Conservation (phyloP, 2,329 filamentous ascomycete species). For the Blumeriella jaapii region DNA sequence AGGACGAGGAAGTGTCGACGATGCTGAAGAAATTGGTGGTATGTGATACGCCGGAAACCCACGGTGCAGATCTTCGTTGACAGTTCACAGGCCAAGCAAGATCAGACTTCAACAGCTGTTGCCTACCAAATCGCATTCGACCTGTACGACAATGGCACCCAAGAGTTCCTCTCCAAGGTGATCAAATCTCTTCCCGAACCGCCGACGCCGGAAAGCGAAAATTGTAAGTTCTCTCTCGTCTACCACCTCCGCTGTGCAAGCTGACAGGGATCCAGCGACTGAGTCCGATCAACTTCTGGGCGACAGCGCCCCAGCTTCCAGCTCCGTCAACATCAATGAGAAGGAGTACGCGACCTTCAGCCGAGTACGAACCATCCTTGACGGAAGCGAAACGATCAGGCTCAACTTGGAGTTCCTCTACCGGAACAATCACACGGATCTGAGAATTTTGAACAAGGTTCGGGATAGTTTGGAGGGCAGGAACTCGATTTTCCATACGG, state of each 20-base stretch:
- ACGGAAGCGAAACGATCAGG: slow-evolving; percentile 87
- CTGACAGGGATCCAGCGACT: slow-evolving; percentile 16
- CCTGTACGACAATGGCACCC: slow-evolving; percentile 94
- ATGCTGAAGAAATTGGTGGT: slow-evolving; percentile 72
- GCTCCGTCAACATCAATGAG: slow-evolving; percentile 30
- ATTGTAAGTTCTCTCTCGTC: slow-evolving; percentile 18
- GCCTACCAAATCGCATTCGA: slow-evolving; percentile 98
- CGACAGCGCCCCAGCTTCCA: slow-evolving; percentile 29
- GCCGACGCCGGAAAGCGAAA: slow-evolving; percentile 34
- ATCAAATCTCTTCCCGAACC: slow-evolving; percentile 62
- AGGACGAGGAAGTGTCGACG: slow-evolving; percentile 78
- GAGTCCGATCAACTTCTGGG: slow-evolving; percentile 44
- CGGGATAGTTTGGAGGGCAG: slow-evolving; percentile 89
- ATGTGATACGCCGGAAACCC: neutral
- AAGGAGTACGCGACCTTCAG: slow-evolving; percentile 45
- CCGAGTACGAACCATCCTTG: slow-evolving; percentile 58
- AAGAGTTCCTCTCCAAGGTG: slow-evolving; percentile 89
- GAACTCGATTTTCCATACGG: slow-evolving; percentile 97
- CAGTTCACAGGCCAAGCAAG: slow-evolving; percentile 45
- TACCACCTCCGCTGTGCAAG: neutral
- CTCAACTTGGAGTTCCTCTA: slow-evolving; percentile 94
- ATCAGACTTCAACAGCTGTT: slow-evolving; percentile 66
- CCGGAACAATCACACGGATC: slow-evolving; percentile 86
- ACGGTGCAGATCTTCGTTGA: neutral
- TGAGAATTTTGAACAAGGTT: slow-evolving; percentile 89